These are phyloP conservation scores for Salix caprea DNA, from an alignment of 345 rosid species.

Conservation along the genomic window DNA sequence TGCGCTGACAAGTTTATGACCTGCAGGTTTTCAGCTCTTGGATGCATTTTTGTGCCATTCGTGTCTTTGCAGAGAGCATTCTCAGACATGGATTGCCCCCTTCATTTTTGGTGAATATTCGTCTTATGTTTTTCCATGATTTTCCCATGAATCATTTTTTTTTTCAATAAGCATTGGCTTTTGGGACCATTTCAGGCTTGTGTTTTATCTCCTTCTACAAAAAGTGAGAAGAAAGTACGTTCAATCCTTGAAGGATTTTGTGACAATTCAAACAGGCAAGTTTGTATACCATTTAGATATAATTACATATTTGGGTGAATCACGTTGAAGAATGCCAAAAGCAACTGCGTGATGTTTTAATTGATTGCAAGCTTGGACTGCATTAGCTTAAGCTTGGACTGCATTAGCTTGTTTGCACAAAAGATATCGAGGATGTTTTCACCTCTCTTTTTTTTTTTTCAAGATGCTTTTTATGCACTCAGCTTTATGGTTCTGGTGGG, in stretches of 20 bases:
- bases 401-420: background rate
- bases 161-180: conserved; percentile 12
- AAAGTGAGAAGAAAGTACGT: conserved; percentile 92
- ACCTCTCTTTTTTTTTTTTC: background rate
- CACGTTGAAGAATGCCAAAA: background rate
- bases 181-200: conserved; percentile 56
- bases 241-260: conserved; percentile 78
- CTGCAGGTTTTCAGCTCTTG: conserved; percentile 93
- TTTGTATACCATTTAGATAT: background rate
- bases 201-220: conserved; percentile 73
- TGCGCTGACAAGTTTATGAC: background rate
- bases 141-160: conserved; percentile 6
- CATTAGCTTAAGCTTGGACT: background rate
- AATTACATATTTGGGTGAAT: background rate
- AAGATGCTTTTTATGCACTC: background rate
- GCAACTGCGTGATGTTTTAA: background rate
- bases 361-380: background rate
- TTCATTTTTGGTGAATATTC: conserved; percentile 69
- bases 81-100: conserved; percentile 98
- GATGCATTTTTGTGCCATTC: conserved; percentile 99
- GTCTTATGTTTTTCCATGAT: background rate
- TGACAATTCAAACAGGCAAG: conserved; percentile 79
- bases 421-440: background rate
- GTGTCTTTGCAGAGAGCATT: conserved; percentile 88
- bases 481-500: background rate